Evolutionary conservation across 2,329 filamentous ascomycete species (phyloP).

Genomic region (Aspergillus ruber): DNA sequence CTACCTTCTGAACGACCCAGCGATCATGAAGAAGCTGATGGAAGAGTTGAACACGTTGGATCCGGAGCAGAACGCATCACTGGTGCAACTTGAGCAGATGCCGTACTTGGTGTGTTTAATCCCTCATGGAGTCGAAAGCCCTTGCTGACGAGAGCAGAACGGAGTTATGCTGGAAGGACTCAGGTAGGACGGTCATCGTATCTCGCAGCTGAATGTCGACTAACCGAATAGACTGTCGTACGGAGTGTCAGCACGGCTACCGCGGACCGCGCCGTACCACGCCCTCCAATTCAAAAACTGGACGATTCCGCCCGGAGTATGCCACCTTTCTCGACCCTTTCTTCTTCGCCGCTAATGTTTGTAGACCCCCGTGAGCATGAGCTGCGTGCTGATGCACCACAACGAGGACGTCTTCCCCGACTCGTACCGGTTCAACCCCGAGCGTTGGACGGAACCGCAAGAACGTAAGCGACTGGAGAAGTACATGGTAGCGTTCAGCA

Average conservation of each 20-base stretch:
- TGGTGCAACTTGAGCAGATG: slow-evolving; percentile 22
- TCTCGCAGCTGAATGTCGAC: not conserved
- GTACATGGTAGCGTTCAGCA: slow-evolving; percentile 34
- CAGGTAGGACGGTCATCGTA: slow-evolving; percentile 10
- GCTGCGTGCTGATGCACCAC: slow-evolving; percentile 28
- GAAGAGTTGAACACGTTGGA: slow-evolving; percentile 12
- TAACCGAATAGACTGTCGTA: slow-evolving; percentile 14
- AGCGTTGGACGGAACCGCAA: slow-evolving; percentile 30
- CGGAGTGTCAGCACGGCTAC: slow-evolving; percentile 23
- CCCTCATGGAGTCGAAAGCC: not conserved
- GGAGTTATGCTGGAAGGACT: slow-evolving; percentile 24
- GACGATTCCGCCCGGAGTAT: slow-evolving; percentile 27
- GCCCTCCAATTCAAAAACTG: slow-evolving; percentile 25
- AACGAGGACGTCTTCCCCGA: slow-evolving; percentile 32
- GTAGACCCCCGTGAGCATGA: slow-evolving; percentile 34
- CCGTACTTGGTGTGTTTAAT: slow-evolving; percentile 18
- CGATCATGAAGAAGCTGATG: slow-evolving; percentile 11
- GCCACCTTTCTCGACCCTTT: not conserved
- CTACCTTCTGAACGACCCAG: slow-evolving; percentile 14
- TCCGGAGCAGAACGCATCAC: slow-evolving; percentile 4
- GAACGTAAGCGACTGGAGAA: slow-evolving; percentile 27
- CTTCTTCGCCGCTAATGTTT: not conserved
- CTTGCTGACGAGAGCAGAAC: slow-evolving; percentile 12
- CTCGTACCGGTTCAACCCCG: slow-evolving; percentile 29
- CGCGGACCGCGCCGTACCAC: slow-evolving; percentile 22